Conservation (phyloP, 1,284 basidiomycete species). For the Xerocomus amazonicus region DNA sequence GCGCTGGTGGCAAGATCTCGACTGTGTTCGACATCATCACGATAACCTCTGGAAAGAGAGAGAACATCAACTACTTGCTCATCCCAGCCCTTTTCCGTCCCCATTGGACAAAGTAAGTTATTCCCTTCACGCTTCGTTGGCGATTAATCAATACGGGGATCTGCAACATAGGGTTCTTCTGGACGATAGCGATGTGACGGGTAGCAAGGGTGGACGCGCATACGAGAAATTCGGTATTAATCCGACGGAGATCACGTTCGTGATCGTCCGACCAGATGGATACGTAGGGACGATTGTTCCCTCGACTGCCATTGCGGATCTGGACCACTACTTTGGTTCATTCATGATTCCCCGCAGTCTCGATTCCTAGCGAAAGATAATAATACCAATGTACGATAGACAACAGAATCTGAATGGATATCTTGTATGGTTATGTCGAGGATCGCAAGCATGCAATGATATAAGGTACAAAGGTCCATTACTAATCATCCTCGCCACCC, state of each 20-base stretch:
- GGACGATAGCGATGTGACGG: conserved; percentile 36
- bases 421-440: conserved; percentile 25
- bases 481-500: conserved; percentile 34
- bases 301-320: conserved; percentile 26
- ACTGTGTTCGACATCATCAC: conserved; percentile 53
- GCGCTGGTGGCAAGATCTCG: conserved; percentile 25
- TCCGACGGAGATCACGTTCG: conserved; percentile 41
- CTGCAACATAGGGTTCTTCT: conserved; percentile 14
- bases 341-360: conserved; percentile 20
- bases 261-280: conserved; percentile 56
- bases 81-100: conserved; percentile 51
- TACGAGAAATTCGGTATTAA: conserved; percentile 50
- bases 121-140: not conserved
- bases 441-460: conserved; percentile 13
- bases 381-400: not conserved
- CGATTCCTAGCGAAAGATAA: not conserved
- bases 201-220: conserved; percentile 36
- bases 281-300: conserved; percentile 51
- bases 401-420: conserved; percentile 5
- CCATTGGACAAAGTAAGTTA: conserved; percentile 62
- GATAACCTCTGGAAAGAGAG: conserved; percentile 47
- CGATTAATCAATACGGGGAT: conserved; percentile 1
- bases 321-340: conserved; percentile 40
- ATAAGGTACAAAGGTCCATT: conserved; percentile 8
- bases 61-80: conserved; percentile 44